Percentiles rank a stretch among this genome's conserved stretches.
These are phyloP conservation scores for Lachancea cidri DNA, from an alignment of 805 yeast species.

Conservation along the genomic window DNA sequence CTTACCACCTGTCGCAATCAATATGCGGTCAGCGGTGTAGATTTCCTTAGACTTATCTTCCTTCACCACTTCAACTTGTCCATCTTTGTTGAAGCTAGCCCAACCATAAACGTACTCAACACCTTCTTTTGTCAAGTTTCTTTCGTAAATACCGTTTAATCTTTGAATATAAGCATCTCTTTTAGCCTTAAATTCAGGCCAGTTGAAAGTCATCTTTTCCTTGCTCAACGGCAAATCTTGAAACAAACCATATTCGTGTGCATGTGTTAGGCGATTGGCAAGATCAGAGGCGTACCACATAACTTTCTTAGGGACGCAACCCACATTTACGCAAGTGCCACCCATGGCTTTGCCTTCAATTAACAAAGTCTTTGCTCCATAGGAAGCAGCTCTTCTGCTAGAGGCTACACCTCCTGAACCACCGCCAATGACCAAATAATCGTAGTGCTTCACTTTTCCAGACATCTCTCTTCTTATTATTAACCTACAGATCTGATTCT, in stretches of 20 bases:
- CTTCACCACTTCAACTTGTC: constrained; percentile 72
- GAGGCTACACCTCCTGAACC: constrained; percentile 99
- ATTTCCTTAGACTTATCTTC: constrained; percentile 53
- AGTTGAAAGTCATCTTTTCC: constrained; percentile 60
- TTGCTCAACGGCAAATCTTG: constrained; percentile 49
- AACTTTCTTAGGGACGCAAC: constrained; percentile 97
- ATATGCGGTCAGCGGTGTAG: constrained; percentile 74
- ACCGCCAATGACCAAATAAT: constrained; percentile 94
- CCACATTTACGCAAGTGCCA: constrained; percentile 98
- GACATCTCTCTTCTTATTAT: constrained; percentile 43
- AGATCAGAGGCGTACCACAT: constrained; percentile 98
- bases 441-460: constrained; percentile 58
- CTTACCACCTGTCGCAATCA: constrained; percentile 92
- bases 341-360: constrained; percentile 83
- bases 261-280: constrained; percentile 70
- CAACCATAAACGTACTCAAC: constrained; percentile 84
- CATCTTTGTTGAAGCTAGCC: constrained; percentile 69
- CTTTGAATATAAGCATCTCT: constrained; percentile 88
- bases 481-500: constrained; percentile 4
- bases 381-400: constrained; percentile 90
- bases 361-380: constrained; percentile 83
- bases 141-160: constrained; percentile 88
- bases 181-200: constrained; percentile 76
- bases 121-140: constrained; percentile 80
- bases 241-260: constrained; percentile 76